Evolutionary conservation across 805 yeast genomes (phyloP).

Genomic region (Candida verbasci): DNA sequence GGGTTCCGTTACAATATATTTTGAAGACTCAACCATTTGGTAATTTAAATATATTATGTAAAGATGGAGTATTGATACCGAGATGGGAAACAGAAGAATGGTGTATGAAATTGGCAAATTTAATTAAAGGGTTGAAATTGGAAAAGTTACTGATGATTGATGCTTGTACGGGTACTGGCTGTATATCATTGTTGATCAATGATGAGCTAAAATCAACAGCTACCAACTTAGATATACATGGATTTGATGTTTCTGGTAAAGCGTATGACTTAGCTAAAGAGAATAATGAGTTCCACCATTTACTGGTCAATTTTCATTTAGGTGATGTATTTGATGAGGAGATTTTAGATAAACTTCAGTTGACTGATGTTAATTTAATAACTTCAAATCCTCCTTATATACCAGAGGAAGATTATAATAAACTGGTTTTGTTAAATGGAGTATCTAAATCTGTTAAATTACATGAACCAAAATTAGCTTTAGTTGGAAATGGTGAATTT

Average conservation of each 20-base stretch:
- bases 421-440: slow-evolving; percentile 28
- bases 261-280: slow-evolving; percentile 51
- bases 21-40: slow-evolving; percentile 89
- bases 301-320: slow-evolving; percentile 10
- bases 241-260: slow-evolving; percentile 51
- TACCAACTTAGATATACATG: slow-evolving; percentile 19
- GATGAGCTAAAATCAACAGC: slow-evolving; percentile 11
- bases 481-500: slow-evolving; percentile 75
- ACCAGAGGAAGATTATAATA: slow-evolving; percentile 40
- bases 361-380: slow-evolving; percentile 43
- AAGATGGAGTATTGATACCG: slow-evolving; percentile 73
- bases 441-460: slow-evolving; percentile 61
- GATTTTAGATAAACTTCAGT: slow-evolving; percentile 4
- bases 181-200: slow-evolving; percentile 59
- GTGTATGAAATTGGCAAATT: slow-evolving; percentile 43
- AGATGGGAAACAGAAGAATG: slow-evolving; percentile 96
- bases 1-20: slow-evolving; percentile 79
- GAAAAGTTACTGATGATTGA: slow-evolving; percentile 43
- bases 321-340: slow-evolving; percentile 13
- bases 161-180: slow-evolving; percentile 87
- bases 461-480: slow-evolving; percentile 75
- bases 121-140: not conserved
- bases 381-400: slow-evolving; percentile 94
- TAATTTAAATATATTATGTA: slow-evolving; percentile 52
- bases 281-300: slow-evolving; percentile 27